Conservation (phyloP, 202 grass and related monocot genomes). For the Zizania palustris region DNA sequence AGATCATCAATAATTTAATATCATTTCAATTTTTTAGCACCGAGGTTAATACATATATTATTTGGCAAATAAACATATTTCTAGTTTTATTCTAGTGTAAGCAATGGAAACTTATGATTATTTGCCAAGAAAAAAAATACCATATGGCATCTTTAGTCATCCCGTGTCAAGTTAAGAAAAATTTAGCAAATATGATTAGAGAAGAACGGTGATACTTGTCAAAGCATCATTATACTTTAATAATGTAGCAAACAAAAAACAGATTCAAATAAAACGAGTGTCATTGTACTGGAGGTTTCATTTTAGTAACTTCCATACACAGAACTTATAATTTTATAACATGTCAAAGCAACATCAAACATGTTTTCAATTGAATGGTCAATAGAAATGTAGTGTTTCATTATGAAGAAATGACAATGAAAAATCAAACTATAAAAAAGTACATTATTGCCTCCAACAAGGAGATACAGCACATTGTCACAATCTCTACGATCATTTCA, state of each 20-base stretch:
- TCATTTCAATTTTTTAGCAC: background rate
- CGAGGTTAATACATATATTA: background rate
- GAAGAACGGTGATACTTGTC: background rate
- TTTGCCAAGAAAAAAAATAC: background rate
- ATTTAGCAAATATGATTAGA: background rate
- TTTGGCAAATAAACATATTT: background rate
- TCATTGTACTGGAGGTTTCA: background rate
- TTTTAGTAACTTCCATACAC: background rate
- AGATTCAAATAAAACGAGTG: background rate
- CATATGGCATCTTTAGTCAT: background rate
- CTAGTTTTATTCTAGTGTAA: background rate
- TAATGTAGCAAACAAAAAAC: background rate
- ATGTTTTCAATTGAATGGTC: constrained; percentile 6
- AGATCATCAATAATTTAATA: background rate
- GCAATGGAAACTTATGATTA: background rate
- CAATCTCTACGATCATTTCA: background rate
- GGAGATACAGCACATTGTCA: background rate
- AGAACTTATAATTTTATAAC: background rate
- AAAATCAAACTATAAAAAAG: constrained; percentile 5
- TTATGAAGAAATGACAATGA: background rate
- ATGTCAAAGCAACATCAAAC: background rate
- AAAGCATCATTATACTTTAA: background rate
- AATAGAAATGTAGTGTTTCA: background rate
- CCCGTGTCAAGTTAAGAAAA: background rate
- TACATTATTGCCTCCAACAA: constrained; percentile 27